Conservation (phyloP, 2,329 filamentous ascomycete genomes). For the Juglanconis juglandina region DNA sequence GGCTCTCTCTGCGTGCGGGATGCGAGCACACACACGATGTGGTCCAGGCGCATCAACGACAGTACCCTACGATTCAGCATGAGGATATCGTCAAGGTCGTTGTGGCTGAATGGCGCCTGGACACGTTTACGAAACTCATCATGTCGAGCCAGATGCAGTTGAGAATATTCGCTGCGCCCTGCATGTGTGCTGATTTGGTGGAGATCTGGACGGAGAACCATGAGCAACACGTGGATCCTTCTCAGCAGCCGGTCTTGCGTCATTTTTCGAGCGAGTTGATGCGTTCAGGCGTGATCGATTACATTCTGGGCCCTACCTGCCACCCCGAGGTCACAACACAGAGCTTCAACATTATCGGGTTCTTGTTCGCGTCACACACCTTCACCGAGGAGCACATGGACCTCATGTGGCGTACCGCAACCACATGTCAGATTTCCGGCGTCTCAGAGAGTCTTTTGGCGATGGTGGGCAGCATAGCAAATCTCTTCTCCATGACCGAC, state of each 20-base stretch:
- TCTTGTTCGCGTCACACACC: conserved; percentile 73
- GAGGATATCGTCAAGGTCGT: conserved; percentile 48
- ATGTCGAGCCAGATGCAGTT: conserved; percentile 87
- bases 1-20: conserved; percentile 35
- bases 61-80: conserved; percentile 35
- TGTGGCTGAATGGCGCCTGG: conserved; percentile 66
- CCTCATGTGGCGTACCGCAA: conserved; percentile 78
- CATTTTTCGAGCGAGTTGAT: conserved; percentile 69
- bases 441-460: conserved; percentile 76
- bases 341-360: conserved; percentile 80
- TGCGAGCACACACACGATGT: conserved; percentile 33
- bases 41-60: conserved; percentile 30
- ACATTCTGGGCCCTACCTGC: conserved; percentile 85
- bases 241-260: conserved; percentile 49
- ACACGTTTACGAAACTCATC: conserved; percentile 67
- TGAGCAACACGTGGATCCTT: conserved; percentile 39
- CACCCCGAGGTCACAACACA: conserved; percentile 85
- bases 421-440: conserved; percentile 75
- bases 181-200: conserved; percentile 70
- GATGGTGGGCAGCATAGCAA: conserved; percentile 53
- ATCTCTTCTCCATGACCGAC: conserved; percentile 44
- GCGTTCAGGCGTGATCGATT: conserved; percentile 70
- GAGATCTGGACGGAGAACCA: conserved; percentile 58
- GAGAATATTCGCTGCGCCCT: conserved; percentile 72
- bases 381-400: conserved; percentile 73